phyloP scores from a whole-genome alignment of 1,139 yeast genomes.

The Kodamaea anthophila region DNA sequence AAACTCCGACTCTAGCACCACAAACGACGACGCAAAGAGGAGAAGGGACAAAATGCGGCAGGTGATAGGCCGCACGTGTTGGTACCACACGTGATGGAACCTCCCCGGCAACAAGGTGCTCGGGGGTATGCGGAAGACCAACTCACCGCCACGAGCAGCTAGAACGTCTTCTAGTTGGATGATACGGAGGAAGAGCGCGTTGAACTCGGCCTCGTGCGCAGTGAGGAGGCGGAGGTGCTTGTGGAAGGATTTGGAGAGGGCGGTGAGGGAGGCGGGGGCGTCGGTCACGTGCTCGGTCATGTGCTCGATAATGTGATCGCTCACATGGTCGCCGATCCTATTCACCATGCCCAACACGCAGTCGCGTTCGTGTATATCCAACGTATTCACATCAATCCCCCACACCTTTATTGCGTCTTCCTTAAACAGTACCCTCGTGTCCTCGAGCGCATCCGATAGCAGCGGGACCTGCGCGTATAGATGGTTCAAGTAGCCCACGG shows the following conservation, averaged over 20 bases:
- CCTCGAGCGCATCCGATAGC: slow-evolving; percentile 58
- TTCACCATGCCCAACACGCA: slow-evolving; percentile 34
- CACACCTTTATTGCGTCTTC: slow-evolving; percentile 63
- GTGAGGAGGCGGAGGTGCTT: slow-evolving; percentile 30
- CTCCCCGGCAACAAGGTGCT: slow-evolving; percentile 21
- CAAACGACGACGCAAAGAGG: slow-evolving; percentile 36
- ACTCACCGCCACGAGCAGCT: slow-evolving; percentile 24
- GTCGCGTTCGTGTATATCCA: slow-evolving; percentile 29
- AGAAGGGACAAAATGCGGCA: slow-evolving; percentile 37
- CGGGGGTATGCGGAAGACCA: slow-evolving; percentile 15
- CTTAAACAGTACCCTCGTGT: slow-evolving; percentile 54
- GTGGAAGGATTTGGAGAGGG: slow-evolving; percentile 34
- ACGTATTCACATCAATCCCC: slow-evolving; percentile 33
- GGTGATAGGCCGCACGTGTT: slow-evolving; percentile 40
- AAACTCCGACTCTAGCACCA: slow-evolving; percentile 66
- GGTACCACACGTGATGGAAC: slow-evolving; percentile 32
- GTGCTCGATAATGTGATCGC: slow-evolving; percentile 18
- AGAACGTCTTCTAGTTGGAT: slow-evolving; percentile 38
- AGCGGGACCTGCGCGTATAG: slow-evolving; percentile 52
- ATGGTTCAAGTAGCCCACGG: slow-evolving; percentile 33
- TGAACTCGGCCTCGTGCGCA: slow-evolving; percentile 40
- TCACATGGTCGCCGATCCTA: slow-evolving; percentile 13
- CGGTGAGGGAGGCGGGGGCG: slow-evolving; percentile 22
- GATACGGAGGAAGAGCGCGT: slow-evolving; percentile 27
- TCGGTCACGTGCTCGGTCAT: slow-evolving; percentile 34